Base-by-base conservation (phyloP, 306 rosid species). In the Ormosia emarginata region DNA sequence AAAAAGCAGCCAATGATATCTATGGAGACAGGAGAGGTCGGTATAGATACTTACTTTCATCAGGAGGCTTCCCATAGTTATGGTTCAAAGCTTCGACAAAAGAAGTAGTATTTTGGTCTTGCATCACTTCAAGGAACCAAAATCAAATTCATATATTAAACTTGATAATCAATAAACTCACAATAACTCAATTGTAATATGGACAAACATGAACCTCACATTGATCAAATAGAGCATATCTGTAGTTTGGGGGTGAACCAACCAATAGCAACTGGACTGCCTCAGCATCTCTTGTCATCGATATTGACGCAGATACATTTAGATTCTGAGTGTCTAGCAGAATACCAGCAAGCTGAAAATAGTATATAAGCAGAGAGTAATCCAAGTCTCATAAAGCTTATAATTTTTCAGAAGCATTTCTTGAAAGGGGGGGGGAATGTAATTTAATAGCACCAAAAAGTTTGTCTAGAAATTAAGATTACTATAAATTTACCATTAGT, bases 281-380 rank as follows among this genome's bases (percentile, higher is more conserved):
- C 83, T 95, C 97, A 33, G 97, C 88, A 75, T 95, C 98, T 87
- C 98, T 95, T 63, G 97, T 90, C 97, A 87, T 87, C 1, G 91
- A 86, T 61, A 80, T 40, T 62, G 90, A 84, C 62, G 87, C 56
- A 13, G 86, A 90, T 6, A 87, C 79, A 44, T 87, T 89, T 36
- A 95, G 77, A 82, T 95, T 91, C 80, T 84, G 90, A 9, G 97
- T 91, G 91, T 92, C 98, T 76, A 93, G 79, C 63, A 94, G 88
- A 72, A 94, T 91, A 81, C 92, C 98, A 71, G 97, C 93, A 62
- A 93, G 94, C 98, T 95, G 86, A 82, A 80, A 81, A 74, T 37
- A 71, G 30, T 66, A 80, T 43, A 77, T 52, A 67, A 32, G 17
- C 77, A 39, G 34, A 79, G 36, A 84, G 77, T 77, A 56, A 44